Base-by-base conservation (phyloP, 345 rosid genomes). In the Arabis alpina region DNA sequence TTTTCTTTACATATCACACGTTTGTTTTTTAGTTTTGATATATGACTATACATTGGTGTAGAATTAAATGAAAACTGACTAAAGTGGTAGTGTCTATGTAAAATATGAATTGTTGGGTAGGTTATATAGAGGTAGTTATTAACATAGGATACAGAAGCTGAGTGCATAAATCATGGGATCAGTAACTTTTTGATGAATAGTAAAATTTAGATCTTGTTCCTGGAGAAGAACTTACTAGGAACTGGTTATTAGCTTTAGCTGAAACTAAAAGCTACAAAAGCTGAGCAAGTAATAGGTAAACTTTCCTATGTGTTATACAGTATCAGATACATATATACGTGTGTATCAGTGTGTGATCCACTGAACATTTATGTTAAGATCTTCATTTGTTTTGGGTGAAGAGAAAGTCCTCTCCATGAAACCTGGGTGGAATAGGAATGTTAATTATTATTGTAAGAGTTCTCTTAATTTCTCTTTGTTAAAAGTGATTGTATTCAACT, bases 151-250 rank as follows among this genome's bases (percentile, higher is more conserved):
- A 25, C 25, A 48, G 49, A 8, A 40, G 60, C 34, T 40, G 32
- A 14, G 7, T 40, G 36, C 67, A 70, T 41, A 60, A 60, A 70
- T 41, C 44, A 40, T 40, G 59, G 67, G 66, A 30, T 12, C 15
- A 27, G 10, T 50, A 49, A 10, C 52, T 50, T 59, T 15, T 37
- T 28, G 8, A 50, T 70, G 51, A 70, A 70, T 60, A 70, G 60
- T 50, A 0, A 58, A 37, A 30, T 49, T 40, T 8, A 50, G 43
- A 19, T 60, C 5, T 50, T 51, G 48, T 49, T 56, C 24, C 28
- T 47, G 54, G 5, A 42, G 44, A 11, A 12, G 8, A 61, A 50
- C 4, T 32, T 41, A 3, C n/a, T n/a, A n/a, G 45, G 25, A 39
- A 32, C 19, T 60, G 54, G 53, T 32, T 50, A 28, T 41, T 28